These are phyloP conservation scores for Ganoderma leucocontextum DNA, from an alignment of 1,284 basidiomycete species.

Conservation along the genomic window DNA sequence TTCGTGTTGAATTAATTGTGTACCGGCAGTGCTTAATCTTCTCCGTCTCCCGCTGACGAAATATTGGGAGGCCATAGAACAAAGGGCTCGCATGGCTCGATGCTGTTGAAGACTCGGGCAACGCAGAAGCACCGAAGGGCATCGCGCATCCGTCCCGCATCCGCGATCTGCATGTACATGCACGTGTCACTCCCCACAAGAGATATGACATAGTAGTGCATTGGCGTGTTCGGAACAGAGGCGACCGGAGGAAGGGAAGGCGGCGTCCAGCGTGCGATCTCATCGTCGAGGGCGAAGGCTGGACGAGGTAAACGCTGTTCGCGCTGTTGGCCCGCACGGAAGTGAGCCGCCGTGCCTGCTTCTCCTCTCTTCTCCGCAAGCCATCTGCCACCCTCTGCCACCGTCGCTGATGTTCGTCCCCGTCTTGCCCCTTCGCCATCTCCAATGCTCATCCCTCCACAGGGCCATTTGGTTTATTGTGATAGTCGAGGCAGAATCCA, in stretches of 20 bases:
- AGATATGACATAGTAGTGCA: not conserved
- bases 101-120: not conserved
- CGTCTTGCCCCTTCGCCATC: not conserved
- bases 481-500: not conserved
- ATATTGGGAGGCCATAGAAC: too few relatives aligned
- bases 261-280: not conserved
- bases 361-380: constrained; percentile 5
- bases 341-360: constrained; percentile 8
- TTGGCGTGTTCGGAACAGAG: not conserved
- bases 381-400: constrained; percentile 8
- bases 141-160: not conserved
- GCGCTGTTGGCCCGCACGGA: constrained; percentile 1
- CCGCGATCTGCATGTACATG: not conserved
- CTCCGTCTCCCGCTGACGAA: not conserved
- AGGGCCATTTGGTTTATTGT: not conserved
- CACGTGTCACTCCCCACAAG: too few relatives aligned
- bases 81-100: too few relatives aligned
- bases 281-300: not conserved
- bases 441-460: not conserved
- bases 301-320: constrained; percentile 5
- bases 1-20: not conserved
- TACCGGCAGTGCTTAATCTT: not conserved
- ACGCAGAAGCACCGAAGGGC: not conserved
- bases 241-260: not conserved
- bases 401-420: constrained; percentile 2